Evolutionary conservation across 2,329 filamentous ascomycete species (phyloP).

Genomic region (Trichoderma lentiforme): DNA sequence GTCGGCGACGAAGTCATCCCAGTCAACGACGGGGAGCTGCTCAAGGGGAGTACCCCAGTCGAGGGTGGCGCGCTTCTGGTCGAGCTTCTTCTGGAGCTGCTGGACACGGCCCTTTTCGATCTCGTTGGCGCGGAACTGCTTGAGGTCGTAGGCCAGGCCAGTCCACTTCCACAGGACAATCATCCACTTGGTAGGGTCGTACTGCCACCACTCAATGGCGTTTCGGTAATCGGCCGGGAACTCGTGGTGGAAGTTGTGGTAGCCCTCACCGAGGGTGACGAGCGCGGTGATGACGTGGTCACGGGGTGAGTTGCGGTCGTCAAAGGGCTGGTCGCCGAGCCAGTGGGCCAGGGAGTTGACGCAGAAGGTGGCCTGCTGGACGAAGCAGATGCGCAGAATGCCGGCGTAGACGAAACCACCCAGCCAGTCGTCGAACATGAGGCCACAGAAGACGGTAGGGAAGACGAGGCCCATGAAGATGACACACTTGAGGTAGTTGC

Average conservation of each 20-base stretch:
- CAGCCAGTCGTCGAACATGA: constrained; percentile 76
- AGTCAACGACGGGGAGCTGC: constrained; percentile 79
- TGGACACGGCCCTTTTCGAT: constrained; percentile 89
- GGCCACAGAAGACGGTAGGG: constrained; percentile 70
- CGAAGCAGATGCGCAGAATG: constrained; percentile 83
- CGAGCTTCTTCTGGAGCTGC: constrained; percentile 88
- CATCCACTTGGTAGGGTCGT: constrained; percentile 87
- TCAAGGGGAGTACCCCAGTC: constrained; percentile 87
- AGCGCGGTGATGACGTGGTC: constrained; percentile 84
- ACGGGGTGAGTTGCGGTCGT: constrained; percentile 86
- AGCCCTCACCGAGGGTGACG: constrained; percentile 81
- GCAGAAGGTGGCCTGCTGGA: constrained; percentile 90
- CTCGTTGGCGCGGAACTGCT: constrained; percentile 88
- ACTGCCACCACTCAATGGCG: constrained; percentile 86
- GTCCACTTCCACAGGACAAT: constrained; percentile 84
- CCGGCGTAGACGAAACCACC: constrained; percentile 83
- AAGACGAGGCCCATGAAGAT: constrained; percentile 73
- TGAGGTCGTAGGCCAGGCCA: constrained; percentile 80
- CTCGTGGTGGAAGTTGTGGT: constrained; percentile 96
- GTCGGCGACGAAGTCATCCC: constrained; percentile 80
- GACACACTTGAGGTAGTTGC: constrained; percentile 78
- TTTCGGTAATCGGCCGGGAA: constrained; percentile 93
- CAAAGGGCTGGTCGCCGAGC: constrained; percentile 89
- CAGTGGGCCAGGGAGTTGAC: constrained; percentile 89
- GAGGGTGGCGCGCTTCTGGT: constrained; percentile 76